Evolutionary conservation across 192 early-diverging fungal species (phyloP).

Genomic region (Tieghemiomyces parasiticus): DNA sequence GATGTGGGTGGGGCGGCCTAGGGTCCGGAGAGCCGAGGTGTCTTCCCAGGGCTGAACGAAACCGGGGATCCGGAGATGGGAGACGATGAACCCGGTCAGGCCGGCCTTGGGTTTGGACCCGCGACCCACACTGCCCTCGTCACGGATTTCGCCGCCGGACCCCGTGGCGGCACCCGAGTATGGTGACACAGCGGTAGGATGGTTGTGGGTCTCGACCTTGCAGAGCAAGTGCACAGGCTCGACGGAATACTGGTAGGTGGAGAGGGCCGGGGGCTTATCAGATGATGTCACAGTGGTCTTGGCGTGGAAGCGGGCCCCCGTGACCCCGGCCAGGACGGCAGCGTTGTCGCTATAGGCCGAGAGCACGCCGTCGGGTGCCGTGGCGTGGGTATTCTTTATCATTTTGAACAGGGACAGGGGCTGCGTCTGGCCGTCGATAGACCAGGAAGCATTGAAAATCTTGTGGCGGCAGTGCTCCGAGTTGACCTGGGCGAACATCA

Average conservation of each 20-base stretch:
- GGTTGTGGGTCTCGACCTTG: constrained; percentile 99
- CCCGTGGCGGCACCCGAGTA: constrained; percentile 98
- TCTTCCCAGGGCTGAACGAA: constrained; percentile 89
- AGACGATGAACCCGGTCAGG: constrained; percentile 88
- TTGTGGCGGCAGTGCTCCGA: constrained; percentile 99
- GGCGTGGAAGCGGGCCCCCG: constrained; percentile 40
- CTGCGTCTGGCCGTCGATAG: constrained; percentile 73
- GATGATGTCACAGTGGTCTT: constrained; percentile 23
- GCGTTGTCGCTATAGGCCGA: constrained; percentile 99
- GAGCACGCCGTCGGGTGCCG: constrained; percentile 64
- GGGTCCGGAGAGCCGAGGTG: constrained; percentile 24
- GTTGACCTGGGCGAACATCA: constrained; percentile 99
- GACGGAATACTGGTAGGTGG: background rate
- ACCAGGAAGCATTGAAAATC: constrained; percentile 98
- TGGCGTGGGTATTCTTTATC: constrained; percentile 89
- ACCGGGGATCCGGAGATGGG: constrained; percentile 85
- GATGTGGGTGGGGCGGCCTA: constrained; percentile 78
- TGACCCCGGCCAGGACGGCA: constrained; percentile 75
- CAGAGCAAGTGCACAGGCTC: constrained; percentile 67
- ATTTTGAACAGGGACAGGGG: constrained; percentile 83
- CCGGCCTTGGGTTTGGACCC: constrained; percentile 95
- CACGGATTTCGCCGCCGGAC: constrained; percentile 98
- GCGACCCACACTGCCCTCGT: constrained; percentile 94
- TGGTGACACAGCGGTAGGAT: constrained; percentile 97
- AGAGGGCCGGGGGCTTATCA: constrained; percentile 4